Conservation (phyloP, 2,329 filamentous ascomycete species). For the Xylaria sp. region DNA sequence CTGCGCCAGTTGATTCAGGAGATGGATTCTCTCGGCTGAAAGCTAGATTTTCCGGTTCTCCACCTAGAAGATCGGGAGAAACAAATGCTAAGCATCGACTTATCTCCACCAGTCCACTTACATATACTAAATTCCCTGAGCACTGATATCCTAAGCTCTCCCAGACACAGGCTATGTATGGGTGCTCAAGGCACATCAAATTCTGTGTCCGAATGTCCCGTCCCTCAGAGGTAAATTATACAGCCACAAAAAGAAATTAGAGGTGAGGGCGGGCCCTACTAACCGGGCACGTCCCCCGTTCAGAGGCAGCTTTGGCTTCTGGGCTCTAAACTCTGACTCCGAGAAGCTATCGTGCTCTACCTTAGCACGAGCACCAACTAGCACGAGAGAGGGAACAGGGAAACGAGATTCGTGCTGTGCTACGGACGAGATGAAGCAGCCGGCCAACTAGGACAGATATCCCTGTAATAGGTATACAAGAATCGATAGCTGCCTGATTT, state of each 20-base stretch:
- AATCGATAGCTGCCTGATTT: neutral
- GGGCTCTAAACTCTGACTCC: neutral
- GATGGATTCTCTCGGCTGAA: slow-evolving; percentile 24
- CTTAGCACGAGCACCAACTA: neutral
- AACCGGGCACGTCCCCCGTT: neutral
- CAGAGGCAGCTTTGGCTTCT: neutral
- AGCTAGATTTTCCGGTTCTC: neutral
- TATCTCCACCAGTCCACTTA: neutral
- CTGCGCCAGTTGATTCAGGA: slow-evolving; percentile 56
- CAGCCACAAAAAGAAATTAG: neutral
- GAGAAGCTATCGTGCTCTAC: neutral
- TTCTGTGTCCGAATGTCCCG: neutral
- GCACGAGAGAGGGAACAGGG: neutral
- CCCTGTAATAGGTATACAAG: neutral
- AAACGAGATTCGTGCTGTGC: neutral
- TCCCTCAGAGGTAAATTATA: neutral
- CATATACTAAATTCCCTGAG: neutral
- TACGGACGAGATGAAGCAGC: neutral
- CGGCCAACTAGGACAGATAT: neutral
- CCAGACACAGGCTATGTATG: neutral
- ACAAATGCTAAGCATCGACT: neutral
- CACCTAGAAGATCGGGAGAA: neutral
- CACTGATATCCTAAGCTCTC: neutral
- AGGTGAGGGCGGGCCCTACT: neutral
- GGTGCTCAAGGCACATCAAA: neutral